Conservation (phyloP, 768 basidiomycete genomes). For the Russula lepida region DNA sequence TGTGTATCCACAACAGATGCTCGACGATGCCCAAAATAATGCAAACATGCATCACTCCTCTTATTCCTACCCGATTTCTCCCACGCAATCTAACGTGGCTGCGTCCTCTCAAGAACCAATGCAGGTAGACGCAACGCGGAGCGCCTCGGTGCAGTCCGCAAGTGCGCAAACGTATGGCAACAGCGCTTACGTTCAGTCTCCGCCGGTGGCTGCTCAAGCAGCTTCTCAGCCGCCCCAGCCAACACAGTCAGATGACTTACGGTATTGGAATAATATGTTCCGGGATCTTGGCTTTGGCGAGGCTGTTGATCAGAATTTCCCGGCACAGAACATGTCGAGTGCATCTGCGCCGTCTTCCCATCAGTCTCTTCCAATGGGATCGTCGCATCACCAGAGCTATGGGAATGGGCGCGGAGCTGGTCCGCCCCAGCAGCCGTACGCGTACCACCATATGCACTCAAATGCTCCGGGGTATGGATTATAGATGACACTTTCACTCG, state of each 20-base stretch:
- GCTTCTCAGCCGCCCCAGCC: not conserved
- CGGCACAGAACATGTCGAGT: not conserved
- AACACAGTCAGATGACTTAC: conserved; percentile 41
- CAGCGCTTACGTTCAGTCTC: conserved; percentile 1
- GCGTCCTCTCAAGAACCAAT: conserved; percentile 10
- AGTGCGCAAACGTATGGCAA: conserved; percentile 5
- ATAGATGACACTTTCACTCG: not conserved
- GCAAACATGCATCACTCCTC: not conserved
- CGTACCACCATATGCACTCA: conserved; percentile 21
- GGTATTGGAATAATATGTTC: conserved; percentile 71
- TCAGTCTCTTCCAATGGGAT: not conserved
- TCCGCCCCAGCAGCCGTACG: conserved; percentile 10
- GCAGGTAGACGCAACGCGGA: conserved; percentile 8
- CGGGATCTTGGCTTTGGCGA: conserved; percentile 62
- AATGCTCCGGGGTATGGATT: conserved; percentile 19
- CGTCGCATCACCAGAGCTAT: conserved; percentile 1
- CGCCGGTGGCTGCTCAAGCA: not conserved
- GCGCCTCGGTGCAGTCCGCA: conserved; percentile 20
- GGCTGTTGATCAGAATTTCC: conserved; percentile 23
- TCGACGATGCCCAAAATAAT: conserved; percentile 9
- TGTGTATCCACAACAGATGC: conserved; percentile 9
- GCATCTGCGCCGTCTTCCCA: not conserved
- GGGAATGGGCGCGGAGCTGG: not conserved
- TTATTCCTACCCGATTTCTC: conserved; percentile 6
- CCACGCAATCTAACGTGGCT: not conserved